A percentile compares a stretch with the other conserved stretches of the same genome.
Conservation (phyloP, 257 asterid genomes). For the Vinca minor region DNA sequence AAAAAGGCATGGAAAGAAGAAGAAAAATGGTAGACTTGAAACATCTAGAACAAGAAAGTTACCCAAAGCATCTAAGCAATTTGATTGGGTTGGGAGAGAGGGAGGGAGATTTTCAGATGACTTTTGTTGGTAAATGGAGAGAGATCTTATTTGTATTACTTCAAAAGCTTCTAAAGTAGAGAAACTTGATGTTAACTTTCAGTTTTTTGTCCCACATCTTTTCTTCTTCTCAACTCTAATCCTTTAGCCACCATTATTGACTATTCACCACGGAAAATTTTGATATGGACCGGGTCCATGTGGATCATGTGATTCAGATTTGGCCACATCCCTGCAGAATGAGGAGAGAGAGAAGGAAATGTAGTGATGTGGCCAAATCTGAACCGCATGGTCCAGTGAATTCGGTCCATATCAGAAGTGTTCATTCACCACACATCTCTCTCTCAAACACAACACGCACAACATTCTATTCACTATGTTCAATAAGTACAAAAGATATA, state of each 20-base stretch:
- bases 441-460: no score
- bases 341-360: no score
- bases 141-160: conserved; percentile 29
- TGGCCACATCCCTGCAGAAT: no score
- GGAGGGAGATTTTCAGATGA: conserved; percentile 3
- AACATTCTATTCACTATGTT: not conserved
- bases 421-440: not conserved
- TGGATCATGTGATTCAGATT: no score
- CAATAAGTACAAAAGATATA: no score
- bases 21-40: not conserved
- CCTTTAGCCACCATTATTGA: conserved; percentile 58
- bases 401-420: no score
- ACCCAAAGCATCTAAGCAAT: not conserved
- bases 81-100: not conserved
- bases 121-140: not conserved
- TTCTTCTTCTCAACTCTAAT: conserved; percentile 21
- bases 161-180: conserved; percentile 23
- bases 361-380: no score
- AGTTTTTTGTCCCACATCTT: conserved; percentile 18
- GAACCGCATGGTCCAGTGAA: no score
- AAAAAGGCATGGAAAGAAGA: not conserved
- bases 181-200: conserved; percentile 29
- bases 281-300: no score
- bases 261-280: no score
- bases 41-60: not conserved